phyloP scores from a whole-genome alignment of 306 rosid genomes.

The Ziziphus jujuba region DNA sequence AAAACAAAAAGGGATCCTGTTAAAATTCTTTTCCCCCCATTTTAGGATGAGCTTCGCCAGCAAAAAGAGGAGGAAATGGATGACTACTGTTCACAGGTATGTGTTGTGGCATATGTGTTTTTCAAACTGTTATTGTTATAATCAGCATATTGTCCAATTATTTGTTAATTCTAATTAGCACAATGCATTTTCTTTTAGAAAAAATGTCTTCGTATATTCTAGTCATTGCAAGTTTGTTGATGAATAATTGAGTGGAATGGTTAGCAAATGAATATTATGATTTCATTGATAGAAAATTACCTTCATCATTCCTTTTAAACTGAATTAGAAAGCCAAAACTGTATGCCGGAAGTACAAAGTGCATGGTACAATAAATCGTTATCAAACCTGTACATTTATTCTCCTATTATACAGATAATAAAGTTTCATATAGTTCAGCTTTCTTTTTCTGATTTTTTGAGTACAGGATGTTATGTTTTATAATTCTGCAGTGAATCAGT shows the following conservation, averaged over 20 bases:
- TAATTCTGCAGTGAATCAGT: not conserved
- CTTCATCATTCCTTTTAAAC: not conserved
- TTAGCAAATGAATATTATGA: too few relatives aligned
- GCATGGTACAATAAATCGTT: not conserved
- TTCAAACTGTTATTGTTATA: not conserved
- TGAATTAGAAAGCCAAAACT: not conserved
- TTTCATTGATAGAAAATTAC: too few relatives aligned
- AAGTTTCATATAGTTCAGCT: not conserved
- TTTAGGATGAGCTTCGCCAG: conserved; percentile 84
- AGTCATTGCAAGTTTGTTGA: too few relatives aligned
- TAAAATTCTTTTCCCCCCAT: conserved; percentile 13
- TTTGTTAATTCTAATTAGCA: too few relatives aligned
- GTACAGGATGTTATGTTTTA: not conserved
- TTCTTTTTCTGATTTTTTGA: not conserved
- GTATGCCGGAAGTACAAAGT: not conserved
- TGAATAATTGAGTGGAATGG: too few relatives aligned
- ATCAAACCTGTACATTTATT: not conserved
- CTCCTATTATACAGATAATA: not conserved
- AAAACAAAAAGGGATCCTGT: not conserved
- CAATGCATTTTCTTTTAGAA: too few relatives aligned
- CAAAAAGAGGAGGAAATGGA: conserved; percentile 97
- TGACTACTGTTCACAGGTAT: conserved; percentile 91
- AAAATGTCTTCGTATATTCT: too few relatives aligned
- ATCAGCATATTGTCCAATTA: too few relatives aligned
- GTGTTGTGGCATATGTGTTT: conserved; percentile 15